These are phyloP conservation scores for Rhipidocladum racemiflorum DNA, from an alignment of 176 grass and related monocot genomes.

Conservation along the genomic window DNA sequence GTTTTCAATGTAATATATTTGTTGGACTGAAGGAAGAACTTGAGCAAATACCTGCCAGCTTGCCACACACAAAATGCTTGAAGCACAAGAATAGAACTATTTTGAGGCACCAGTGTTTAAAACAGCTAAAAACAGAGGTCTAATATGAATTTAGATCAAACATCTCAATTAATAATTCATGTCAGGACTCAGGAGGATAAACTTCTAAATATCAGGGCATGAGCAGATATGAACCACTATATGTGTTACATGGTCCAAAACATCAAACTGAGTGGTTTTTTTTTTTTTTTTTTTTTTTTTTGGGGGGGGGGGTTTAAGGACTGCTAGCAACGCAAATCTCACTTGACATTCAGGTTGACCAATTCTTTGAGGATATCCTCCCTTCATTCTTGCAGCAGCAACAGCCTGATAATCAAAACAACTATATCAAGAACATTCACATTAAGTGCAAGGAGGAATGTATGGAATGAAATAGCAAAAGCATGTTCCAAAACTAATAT, in stretches of 20 bases:
- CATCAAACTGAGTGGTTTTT: neutral
- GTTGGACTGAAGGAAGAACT: neutral
- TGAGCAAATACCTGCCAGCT: neutral
- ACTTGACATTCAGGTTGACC: slow-evolving; percentile 91
- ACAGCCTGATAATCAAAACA: slow-evolving; percentile 58
- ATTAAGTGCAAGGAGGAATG: slow-evolving; percentile 10
- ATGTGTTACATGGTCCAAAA: neutral
- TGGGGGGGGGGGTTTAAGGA: rapidly evolving
- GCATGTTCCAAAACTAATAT: slow-evolving; percentile 14
- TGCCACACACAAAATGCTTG: neutral
- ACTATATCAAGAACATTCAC: slow-evolving; percentile 32
- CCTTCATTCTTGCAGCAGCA: slow-evolving; percentile 82
- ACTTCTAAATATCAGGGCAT: neutral
- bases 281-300: neutral
- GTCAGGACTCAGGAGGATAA: neutral
- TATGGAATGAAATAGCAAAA: slow-evolving; percentile 11
- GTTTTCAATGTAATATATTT: neutral
- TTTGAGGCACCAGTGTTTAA: neutral
- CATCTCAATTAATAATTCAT: slow-evolving; percentile 7
- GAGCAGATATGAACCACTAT: neutral
- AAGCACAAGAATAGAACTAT: neutral
- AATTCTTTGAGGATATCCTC: slow-evolving; percentile 75
- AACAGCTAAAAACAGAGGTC: neutral
- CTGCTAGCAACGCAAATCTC: slow-evolving; percentile 21
- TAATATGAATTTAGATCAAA: neutral